These are phyloP conservation scores for Eucalyptus guilfoylei DNA, from an alignment of 345 rosid genomes.

Conservation along the genomic window DNA sequence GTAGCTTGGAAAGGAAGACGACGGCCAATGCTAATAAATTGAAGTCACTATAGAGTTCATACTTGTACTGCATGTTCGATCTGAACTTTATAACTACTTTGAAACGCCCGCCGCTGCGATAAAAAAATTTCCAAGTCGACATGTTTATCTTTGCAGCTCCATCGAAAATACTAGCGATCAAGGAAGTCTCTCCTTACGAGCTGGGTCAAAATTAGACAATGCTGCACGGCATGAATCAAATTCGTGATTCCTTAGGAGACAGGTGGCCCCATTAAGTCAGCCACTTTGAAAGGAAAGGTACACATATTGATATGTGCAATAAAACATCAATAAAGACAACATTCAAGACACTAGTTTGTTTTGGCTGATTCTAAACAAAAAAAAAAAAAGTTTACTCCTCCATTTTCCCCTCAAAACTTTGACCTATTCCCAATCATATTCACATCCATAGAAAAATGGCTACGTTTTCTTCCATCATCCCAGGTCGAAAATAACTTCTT, in stretches of 20 bases:
- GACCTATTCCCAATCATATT: not conserved
- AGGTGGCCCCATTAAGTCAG: not conserved
- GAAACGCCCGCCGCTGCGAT: accelerated
- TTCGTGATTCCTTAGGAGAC: not conserved
- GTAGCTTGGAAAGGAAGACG: not conserved
- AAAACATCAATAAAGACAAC: not conserved
- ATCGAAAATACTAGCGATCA: not conserved
- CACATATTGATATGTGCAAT: not conserved
- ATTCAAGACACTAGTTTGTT: not conserved
- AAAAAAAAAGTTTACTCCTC: not conserved
- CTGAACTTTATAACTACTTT: not conserved
- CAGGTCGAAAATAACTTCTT: not conserved
- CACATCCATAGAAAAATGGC: not conserved
- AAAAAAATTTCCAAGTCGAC: not conserved
- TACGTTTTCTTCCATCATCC: not conserved
- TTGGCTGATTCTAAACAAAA: not conserved
- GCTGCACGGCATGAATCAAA: not conserved
- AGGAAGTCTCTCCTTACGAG: not conserved
- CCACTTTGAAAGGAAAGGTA: not conserved
- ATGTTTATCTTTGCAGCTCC: not conserved
- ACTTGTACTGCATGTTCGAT: not conserved
- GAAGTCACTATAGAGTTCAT: not conserved
- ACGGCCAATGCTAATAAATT: not conserved
- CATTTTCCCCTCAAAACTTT: not conserved
- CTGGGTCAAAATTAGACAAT: not conserved